phyloP scores from a whole-genome alignment of 164 flowering plant genomes.

The Dillenia turbinata region DNA sequence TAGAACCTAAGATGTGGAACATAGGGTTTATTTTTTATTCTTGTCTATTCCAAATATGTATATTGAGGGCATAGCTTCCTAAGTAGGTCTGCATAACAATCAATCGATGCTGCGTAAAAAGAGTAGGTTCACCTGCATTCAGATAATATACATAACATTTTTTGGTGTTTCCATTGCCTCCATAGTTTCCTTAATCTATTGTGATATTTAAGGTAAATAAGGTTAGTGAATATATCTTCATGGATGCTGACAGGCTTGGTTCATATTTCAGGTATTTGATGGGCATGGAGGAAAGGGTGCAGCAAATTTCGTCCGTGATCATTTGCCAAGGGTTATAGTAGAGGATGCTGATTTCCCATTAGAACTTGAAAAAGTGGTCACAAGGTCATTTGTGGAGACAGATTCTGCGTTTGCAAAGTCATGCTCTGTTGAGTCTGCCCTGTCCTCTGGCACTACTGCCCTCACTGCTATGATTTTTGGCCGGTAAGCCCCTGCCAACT shows the following conservation, averaged over 20 bases:
- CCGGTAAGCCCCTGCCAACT: conserved; percentile 34
- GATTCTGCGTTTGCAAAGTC: conserved; percentile 67
- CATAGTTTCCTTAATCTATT: too few relatives aligned
- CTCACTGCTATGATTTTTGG: conserved; percentile 93
- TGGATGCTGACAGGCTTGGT: background rate
- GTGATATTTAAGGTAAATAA: too few relatives aligned
- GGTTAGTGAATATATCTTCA: too few relatives aligned
- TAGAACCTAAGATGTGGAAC: too few relatives aligned
- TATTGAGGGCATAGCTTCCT: too few relatives aligned
- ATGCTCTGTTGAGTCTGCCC: conserved; percentile 54
- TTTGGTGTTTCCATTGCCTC: too few relatives aligned
- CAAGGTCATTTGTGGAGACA: conserved; percentile 66
- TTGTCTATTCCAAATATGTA: too few relatives aligned
- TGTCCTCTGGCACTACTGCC: conserved; percentile 91
- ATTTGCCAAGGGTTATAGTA: conserved; percentile 80
- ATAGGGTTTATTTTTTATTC: too few relatives aligned
- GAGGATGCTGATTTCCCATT: conserved; percentile 92
- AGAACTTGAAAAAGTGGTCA: conserved; percentile 81
- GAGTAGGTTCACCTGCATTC: too few relatives aligned
- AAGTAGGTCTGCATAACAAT: too few relatives aligned
- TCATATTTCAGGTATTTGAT: conserved; percentile 73
- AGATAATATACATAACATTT: too few relatives aligned
- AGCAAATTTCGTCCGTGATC: conserved; percentile 85
- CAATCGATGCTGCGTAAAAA: too few relatives aligned
- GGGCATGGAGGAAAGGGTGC: conserved; percentile 95